Evolutionary conservation across 768 basidiomycete genomes (phyloP).

Genomic region (Termitomyces sp.): DNA sequence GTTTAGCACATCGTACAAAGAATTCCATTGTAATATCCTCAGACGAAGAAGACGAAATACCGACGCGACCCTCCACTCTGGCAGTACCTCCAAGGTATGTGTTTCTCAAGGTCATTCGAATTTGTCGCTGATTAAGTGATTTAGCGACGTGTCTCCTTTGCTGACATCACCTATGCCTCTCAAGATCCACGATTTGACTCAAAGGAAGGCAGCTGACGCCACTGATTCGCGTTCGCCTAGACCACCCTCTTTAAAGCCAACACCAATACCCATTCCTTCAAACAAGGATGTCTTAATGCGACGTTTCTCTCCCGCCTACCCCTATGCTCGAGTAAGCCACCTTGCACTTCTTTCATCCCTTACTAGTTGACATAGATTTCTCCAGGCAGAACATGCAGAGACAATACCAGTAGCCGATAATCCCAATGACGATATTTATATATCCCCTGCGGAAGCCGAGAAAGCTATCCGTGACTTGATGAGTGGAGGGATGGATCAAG

Average conservation of each 20-base stretch:
- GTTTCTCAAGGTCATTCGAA: neutral
- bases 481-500: conserved; percentile 58
- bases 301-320: conserved; percentile 4
- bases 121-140: neutral
- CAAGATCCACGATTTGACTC: conserved; percentile 9
- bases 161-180: conserved; percentile 2
- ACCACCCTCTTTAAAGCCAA: conserved; percentile 11
- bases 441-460: conserved; percentile 58
- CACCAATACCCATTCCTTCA: conserved; percentile 30
- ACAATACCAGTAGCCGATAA: conserved; percentile 23
- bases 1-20: conserved; percentile 8
- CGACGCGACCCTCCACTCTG: conserved; percentile 4
- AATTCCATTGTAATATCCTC: conserved; percentile 26
- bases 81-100: conserved; percentile 12
- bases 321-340: neutral
- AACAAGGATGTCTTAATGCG: conserved; percentile 21
- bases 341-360: neutral
- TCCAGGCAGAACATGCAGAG: conserved; percentile 24
- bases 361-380: neutral
- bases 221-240: conserved; percentile 11
- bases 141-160: neutral
- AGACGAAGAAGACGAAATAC: conserved; percentile 28
- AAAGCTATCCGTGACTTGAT: conserved; percentile 76
- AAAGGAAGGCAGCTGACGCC: conserved; percentile 1
- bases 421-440: conserved; percentile 23